Conservation (phyloP, 768 basidiomycete species). For the Tephrocybe rancida region DNA sequence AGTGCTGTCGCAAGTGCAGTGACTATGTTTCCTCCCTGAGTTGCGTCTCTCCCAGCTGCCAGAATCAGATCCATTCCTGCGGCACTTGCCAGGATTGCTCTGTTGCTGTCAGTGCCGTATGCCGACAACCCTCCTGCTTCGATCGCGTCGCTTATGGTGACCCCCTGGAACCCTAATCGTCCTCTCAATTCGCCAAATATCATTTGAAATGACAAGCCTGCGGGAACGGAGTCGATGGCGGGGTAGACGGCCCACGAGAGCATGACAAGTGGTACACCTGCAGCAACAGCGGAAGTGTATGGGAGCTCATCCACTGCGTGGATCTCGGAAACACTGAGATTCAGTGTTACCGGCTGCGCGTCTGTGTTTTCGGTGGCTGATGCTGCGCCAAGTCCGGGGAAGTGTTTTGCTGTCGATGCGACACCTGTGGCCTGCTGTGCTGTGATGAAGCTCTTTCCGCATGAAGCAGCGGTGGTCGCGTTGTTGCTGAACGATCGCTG, state of each 20-base stretch:
- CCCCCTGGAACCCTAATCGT: constrained; percentile 14
- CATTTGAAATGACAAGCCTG: constrained; percentile 12
- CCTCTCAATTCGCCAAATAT: constrained; percentile 15
- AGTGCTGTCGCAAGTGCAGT: constrained; percentile 15
- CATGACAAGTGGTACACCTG: constrained; percentile 17
- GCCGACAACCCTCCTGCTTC: constrained; percentile 11
- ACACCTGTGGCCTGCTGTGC: constrained; percentile 16
- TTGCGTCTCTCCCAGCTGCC: constrained; percentile 3
- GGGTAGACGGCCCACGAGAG: constrained; percentile 18
- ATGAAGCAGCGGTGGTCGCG: constrained; percentile 6
- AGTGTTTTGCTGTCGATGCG: constrained; percentile 16
- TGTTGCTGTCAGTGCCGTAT: constrained; percentile 11
- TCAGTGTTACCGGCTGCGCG: constrained; percentile 10
- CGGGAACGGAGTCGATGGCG: constrained; percentile 13
- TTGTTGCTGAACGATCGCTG: constrained; percentile 18
- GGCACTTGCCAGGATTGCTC: constrained; percentile 14
- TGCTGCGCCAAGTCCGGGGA: constrained; percentile 19
- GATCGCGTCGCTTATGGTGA: constrained; percentile 16
- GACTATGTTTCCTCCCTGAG: constrained; percentile 11
- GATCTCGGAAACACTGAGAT: constrained; percentile 9
- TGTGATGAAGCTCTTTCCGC: constrained; percentile 13
- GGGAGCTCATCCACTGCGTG: constrained; percentile 15
- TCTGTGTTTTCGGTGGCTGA: constrained; percentile 10
- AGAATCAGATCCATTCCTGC: constrained; percentile 19
- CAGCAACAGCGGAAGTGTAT: constrained; percentile 12